Evolutionary conservation across 345 rosid genomes (phyloP), one percentile per base, ranked within the genome.

Genomic region (Gynandropsis gynandra): DNA sequence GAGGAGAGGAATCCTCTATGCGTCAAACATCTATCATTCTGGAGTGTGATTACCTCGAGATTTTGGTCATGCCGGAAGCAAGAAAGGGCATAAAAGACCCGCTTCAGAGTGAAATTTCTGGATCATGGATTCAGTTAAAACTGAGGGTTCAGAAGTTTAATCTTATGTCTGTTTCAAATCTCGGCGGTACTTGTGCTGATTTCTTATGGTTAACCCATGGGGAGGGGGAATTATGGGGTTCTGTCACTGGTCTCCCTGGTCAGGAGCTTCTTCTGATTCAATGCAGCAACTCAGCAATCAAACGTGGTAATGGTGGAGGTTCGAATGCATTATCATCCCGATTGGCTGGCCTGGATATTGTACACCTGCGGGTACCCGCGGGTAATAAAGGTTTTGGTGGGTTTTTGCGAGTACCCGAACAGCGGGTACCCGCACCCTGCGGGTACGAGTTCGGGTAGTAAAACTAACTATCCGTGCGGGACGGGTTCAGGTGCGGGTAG

Each of bases 91-190:
- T 74, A 17, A 76, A 72, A 62, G 59, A 68, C 60, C 74, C 84
- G 39, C 69, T 85, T 66, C 94, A 81, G 75, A 76, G 54, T 47
- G 95, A 87, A 71, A 93, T 87, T 68, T 86, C 89, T 38, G 98
- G 98, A 51, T 74, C 86, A 16, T 92, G 98, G 98, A 54, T 59
- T 56, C 67, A 58, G 66, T 64, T 87, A 18, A 81, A 78, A 61
- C 72, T 92, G 62, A 72, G 69, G 48, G 61, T 87, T 68, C 72
- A 64, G 60, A 81, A 81, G 55, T 61, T 85, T 44, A 74, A 69
- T 50, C 47, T 87, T 62, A 70, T 85, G 40, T 72, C 79, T 61
- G 88, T 76, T 56, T 76, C 89, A 39, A 78, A 82, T 61, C 74
- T 92, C 52, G 95, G 97, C 50, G 82, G 83, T 55, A 73, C 71